A percentile compares a stretch with the other conserved stretches of the same genome.
These are phyloP conservation scores for Sanghuangporus sanghuang DNA, from an alignment of 1,284 basidiomycete species.

Conservation along the genomic window DNA sequence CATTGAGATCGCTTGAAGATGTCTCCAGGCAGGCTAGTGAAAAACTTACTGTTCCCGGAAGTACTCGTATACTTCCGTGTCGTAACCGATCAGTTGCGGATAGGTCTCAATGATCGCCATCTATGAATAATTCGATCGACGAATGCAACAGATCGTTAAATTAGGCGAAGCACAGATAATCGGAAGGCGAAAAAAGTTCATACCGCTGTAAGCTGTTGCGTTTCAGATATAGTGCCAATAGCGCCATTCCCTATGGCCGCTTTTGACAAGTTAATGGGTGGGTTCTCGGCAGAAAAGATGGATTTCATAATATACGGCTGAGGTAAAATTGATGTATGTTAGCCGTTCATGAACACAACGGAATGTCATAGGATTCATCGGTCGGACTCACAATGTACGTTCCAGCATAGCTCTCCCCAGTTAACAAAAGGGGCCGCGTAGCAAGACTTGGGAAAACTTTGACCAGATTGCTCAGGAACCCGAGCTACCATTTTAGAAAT, in stretches of 20 bases:
- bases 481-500: slow-evolving; percentile 38
- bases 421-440: slow-evolving; percentile 53
- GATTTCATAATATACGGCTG: slow-evolving; percentile 71
- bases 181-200: slow-evolving; percentile 19
- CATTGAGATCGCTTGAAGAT: not conserved
- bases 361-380: not conserved
- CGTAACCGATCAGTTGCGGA: slow-evolving; percentile 69
- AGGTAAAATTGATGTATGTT: slow-evolving; percentile 4
- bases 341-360: not conserved
- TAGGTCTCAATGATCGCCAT: slow-evolving; percentile 58
- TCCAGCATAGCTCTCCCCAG: slow-evolving; percentile 66
- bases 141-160: not conserved
- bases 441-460: slow-evolving; percentile 61
- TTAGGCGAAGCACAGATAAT: not conserved
- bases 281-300: slow-evolving; percentile 53
- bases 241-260: slow-evolving; percentile 70
- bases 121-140: slow-evolving; percentile 27
- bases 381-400: slow-evolving; percentile 47
- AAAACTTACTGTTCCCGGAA: slow-evolving; percentile 58
- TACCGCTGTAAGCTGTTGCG: slow-evolving; percentile 49
- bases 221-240: slow-evolving; percentile 43
- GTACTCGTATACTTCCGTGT: slow-evolving; percentile 57
- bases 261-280: slow-evolving; percentile 59
- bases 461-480: slow-evolving; percentile 59
- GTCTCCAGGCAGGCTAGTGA: not conserved